A percentile compares a stretch with the other conserved stretches of the same genome.
phyloP scores from a whole-genome alignment of 148 eudicot species.

The Chenopodium suecicum region DNA sequence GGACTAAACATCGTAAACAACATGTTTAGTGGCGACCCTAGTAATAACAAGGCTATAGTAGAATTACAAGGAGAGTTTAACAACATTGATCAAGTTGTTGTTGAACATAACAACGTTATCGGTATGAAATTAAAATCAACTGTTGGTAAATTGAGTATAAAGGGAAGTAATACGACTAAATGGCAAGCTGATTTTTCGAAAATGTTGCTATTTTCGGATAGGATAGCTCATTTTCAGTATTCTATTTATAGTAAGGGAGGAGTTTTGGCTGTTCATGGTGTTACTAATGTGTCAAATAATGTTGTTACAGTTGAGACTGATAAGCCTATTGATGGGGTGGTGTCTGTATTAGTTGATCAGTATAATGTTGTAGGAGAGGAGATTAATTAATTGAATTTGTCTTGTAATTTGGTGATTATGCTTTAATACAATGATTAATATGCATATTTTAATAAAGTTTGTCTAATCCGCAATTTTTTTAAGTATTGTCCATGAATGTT shows the following conservation, averaged over 20 bases:
- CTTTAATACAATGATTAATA: too few relatives aligned
- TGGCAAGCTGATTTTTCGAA: conserved; percentile 25
- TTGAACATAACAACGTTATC: conserved; percentile 9
- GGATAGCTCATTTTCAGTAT: conserved; percentile 14
- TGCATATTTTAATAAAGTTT: too few relatives aligned
- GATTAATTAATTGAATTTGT: not conserved
- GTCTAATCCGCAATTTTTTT: too few relatives aligned
- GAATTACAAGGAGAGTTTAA: conserved; percentile 13
- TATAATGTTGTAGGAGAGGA: conserved; percentile 13
- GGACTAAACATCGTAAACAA: conserved; percentile 19
- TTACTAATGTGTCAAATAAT: conserved; percentile 19
- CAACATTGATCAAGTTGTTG: conserved; percentile 19
- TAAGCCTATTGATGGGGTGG: conserved; percentile 15
- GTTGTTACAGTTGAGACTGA: conserved; percentile 22
- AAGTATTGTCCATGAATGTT: too few relatives aligned
- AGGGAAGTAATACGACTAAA: conserved; percentile 1
- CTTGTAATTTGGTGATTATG: not conserved
- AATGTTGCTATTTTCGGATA: conserved; percentile 19
- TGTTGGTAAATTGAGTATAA: conserved; percentile 1
- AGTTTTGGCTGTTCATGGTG: not conserved
- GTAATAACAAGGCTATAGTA: conserved; percentile 10
- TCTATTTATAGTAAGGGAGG: conserved; percentile 16
- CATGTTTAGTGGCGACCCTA: conserved; percentile 20
- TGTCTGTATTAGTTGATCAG: conserved; percentile 18
- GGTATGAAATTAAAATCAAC: conserved; percentile 21